Conservation (phyloP, 768 basidiomycete genomes). For the Russula foetens region DNA sequence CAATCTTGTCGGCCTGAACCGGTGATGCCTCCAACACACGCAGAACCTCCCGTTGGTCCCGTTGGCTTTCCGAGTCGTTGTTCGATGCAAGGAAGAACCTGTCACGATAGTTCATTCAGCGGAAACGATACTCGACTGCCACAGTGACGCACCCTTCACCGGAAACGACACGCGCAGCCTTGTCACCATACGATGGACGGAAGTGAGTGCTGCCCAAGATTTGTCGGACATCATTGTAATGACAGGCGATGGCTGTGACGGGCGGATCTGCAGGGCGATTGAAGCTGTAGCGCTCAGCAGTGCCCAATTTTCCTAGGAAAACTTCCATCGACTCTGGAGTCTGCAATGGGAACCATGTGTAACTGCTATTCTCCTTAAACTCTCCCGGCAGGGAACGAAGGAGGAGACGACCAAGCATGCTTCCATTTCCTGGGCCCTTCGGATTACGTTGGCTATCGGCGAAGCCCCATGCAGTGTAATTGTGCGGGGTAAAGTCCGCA, state of each 20-base stretch:
- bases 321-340: conserved; percentile 61
- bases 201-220: conserved; percentile 47
- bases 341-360: conserved; percentile 84
- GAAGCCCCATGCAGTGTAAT: conserved; percentile 76
- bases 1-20: conserved; percentile 42
- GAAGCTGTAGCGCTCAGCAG: conserved; percentile 50
- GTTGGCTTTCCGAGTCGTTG: conserved; percentile 30
- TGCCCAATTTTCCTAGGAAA: conserved; percentile 47
- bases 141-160: conserved; percentile 45
- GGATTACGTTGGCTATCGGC: conserved; percentile 72
- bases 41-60: conserved; percentile 42
- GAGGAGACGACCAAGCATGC: conserved; percentile 65
- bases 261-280: conserved; percentile 36
- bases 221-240: conserved; percentile 44
- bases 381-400: conserved; percentile 65
- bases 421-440: conserved; percentile 65
- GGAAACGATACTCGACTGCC: neutral
- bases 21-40: conserved; percentile 40
- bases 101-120: neutral
- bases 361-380: conserved; percentile 60
- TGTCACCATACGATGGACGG: conserved; percentile 38
- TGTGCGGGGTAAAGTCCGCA: conserved; percentile 71
- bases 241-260: conserved; percentile 29
- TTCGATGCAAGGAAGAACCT: conserved; percentile 61
- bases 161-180: conserved; percentile 45